Evolutionary conservation across 768 basidiomycete species (phyloP).

Genomic region (Crepidotus variabilis): DNA sequence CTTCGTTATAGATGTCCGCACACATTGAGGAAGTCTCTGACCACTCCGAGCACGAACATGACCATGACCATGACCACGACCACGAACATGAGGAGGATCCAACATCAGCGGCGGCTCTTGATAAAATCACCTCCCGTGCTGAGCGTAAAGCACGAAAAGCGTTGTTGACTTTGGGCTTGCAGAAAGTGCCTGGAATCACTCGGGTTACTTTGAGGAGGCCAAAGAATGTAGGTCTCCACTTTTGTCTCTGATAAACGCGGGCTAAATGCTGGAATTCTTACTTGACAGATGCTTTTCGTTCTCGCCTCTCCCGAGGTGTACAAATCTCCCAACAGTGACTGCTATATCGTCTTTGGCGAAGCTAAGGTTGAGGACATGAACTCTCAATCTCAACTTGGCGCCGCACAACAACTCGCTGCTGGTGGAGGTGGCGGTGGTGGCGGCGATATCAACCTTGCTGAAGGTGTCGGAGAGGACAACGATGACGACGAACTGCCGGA

Average conservation of each 20-base stretch:
- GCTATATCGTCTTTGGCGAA: conserved; percentile 99
- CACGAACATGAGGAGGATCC: conserved; percentile 73
- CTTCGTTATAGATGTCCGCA: conserved; percentile 61
- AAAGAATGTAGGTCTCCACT: conserved; percentile 68
- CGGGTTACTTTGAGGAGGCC: conserved; percentile 93
- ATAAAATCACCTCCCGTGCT: conserved; percentile 91
- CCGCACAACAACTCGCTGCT: conserved; percentile 74
- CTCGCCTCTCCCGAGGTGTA: conserved; percentile 93
- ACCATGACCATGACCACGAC: conserved; percentile 63
- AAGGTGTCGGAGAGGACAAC: conserved; percentile 51
- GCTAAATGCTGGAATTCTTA: neutral
- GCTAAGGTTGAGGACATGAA: conserved; percentile 94
- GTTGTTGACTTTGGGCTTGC: conserved; percentile 85
- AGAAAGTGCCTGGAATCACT: conserved; percentile 89
- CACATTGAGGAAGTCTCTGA: conserved; percentile 88
- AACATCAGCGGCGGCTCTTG: conserved; percentile 77
- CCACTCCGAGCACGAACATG: conserved; percentile 64
- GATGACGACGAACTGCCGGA: conserved; percentile 86
- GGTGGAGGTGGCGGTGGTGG: conserved; percentile 42
- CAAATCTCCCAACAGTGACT: conserved; percentile 96
- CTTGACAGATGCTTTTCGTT: conserved; percentile 77
- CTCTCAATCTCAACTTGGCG: conserved; percentile 68
- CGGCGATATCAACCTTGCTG: conserved; percentile 48
- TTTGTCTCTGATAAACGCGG: neutral
- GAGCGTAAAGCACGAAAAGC: conserved; percentile 97